These are phyloP conservation scores for Fusarium nelsonii DNA, from an alignment of 2,329 filamentous ascomycete species.

Conservation along the genomic window DNA sequence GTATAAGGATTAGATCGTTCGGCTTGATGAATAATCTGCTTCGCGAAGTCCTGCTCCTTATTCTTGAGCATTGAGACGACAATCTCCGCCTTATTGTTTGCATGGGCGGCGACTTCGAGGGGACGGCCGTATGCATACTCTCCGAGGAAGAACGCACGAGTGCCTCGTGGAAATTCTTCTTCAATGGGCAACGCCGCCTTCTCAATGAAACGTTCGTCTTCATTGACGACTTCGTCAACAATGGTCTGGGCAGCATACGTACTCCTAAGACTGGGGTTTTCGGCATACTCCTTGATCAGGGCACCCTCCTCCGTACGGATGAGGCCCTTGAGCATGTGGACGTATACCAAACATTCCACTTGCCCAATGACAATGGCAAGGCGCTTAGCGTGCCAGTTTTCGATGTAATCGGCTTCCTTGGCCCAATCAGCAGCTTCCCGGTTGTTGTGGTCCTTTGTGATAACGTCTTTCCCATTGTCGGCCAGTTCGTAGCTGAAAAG, in stretches of 20 bases:
- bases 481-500: slow-evolving; percentile 87
- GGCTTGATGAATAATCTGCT: slow-evolving; percentile 76
- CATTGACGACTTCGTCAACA: slow-evolving; percentile 89
- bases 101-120: slow-evolving; percentile 82
- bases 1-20: slow-evolving; percentile 80
- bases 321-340: slow-evolving; percentile 93
- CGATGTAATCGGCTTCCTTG: slow-evolving; percentile 85
- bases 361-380: slow-evolving; percentile 87
- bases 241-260: slow-evolving; percentile 93
- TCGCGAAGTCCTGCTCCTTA: slow-evolving; percentile 85
- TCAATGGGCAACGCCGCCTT: slow-evolving; percentile 87
- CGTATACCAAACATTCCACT: slow-evolving; percentile 90
- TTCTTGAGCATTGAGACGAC: slow-evolving; percentile 78
- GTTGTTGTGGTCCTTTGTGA: slow-evolving; percentile 77
- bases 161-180: slow-evolving; percentile 88
- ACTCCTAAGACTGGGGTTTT: slow-evolving; percentile 85
- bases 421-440: slow-evolving; percentile 85
- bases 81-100: slow-evolving; percentile 80
- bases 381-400: slow-evolving; percentile 89
- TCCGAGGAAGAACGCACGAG: slow-evolving; percentile 91
- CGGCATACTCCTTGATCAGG: slow-evolving; percentile 90
- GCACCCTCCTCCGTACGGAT: slow-evolving; percentile 91
- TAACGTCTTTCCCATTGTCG: slow-evolving; percentile 72
- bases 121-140: slow-evolving; percentile 94
- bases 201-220: slow-evolving; percentile 94